Conservation (phyloP, 148 eudicot species). For the Persicaria tinctoria region DNA sequence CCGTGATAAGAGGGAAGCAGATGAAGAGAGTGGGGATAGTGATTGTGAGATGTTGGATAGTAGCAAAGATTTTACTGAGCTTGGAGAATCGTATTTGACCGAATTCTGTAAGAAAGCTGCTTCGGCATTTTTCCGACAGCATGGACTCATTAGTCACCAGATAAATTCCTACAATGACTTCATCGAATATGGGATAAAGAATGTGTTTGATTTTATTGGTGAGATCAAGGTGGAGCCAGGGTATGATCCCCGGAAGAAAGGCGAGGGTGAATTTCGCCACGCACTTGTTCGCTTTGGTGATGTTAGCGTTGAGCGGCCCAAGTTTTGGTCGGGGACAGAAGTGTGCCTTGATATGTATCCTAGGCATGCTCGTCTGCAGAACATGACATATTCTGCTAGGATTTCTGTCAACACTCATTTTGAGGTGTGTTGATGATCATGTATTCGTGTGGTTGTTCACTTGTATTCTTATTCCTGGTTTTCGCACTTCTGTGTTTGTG, state of each 20-base stretch:
- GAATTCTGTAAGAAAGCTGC: slow-evolving; percentile 67
- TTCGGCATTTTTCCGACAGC: slow-evolving; percentile 51
- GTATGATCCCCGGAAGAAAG: slow-evolving; percentile 77
- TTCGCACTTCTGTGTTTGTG: not conserved
- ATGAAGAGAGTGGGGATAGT: slow-evolving; percentile 25
- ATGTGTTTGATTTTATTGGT: slow-evolving; percentile 53
- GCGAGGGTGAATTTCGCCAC: slow-evolving; percentile 64
- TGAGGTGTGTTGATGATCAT: slow-evolving; percentile 39
- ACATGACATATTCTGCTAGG: slow-evolving; percentile 85
- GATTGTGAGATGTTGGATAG: slow-evolving; percentile 31
- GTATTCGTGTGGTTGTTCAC: not conserved
- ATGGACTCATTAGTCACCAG: slow-evolving; percentile 87
- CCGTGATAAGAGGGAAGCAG: slow-evolving; percentile 36
- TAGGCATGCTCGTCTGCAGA: slow-evolving; percentile 84
- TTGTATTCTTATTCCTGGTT: too few relatives aligned
- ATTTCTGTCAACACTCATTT: slow-evolving; percentile 53
- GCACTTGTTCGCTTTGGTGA: slow-evolving; percentile 67
- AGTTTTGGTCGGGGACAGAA: slow-evolving; percentile 60
- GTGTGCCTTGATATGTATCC: slow-evolving; percentile 51
- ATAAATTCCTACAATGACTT: slow-evolving; percentile 83
- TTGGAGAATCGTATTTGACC: slow-evolving; percentile 44
- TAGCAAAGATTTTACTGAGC: slow-evolving; percentile 24
- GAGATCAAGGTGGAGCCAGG: slow-evolving; percentile 71
- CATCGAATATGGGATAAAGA: slow-evolving; percentile 51
- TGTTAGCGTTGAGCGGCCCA: slow-evolving; percentile 67